These are phyloP conservation scores for Sideroxylon spinosum DNA, from an alignment of 179 eudicot species.

Conservation along the genomic window DNA sequence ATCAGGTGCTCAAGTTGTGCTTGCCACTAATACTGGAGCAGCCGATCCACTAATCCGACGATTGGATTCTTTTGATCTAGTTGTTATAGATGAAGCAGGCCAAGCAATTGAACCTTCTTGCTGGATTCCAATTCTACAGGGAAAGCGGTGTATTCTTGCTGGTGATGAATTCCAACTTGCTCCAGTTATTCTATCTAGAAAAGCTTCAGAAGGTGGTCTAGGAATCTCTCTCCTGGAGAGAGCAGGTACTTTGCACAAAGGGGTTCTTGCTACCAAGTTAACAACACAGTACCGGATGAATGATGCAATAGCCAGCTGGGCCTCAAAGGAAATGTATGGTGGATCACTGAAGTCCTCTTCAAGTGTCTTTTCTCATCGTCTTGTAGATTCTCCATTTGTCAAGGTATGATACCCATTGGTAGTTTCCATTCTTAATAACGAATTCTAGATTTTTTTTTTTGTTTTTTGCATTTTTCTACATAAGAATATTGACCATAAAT, in stretches of 20 bases:
- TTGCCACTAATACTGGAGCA: conserved; percentile 83
- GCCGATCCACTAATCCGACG: conserved; percentile 75
- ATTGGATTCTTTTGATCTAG: conserved; percentile 72
- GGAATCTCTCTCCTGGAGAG: conserved; percentile 73
- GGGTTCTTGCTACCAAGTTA: conserved; percentile 56
- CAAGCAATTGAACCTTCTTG: conserved; percentile 91
- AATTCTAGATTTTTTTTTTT: neutral
- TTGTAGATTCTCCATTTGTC: conserved; percentile 76
- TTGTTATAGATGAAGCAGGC: conserved; percentile 81
- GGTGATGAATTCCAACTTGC: conserved; percentile 91
- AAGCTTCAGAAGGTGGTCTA: conserved; percentile 81
- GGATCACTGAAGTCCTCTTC: conserved; percentile 64
- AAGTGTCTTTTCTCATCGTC: conserved; percentile 63
- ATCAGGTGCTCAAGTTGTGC: conserved; percentile 71
- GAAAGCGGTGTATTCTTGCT: conserved; percentile 79
- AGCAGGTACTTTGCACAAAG: conserved; percentile 61
- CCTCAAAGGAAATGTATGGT: conserved; percentile 85
- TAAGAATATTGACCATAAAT: neutral
- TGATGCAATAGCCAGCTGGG: conserved; percentile 82
- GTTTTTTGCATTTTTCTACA: conserved; percentile 3
- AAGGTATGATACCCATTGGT: conserved; percentile 41
- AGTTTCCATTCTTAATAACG: neutral
- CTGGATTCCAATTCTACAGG: conserved; percentile 80
- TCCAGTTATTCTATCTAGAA: conserved; percentile 74
- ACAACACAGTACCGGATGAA: conserved; percentile 81